phyloP scores from a whole-genome alignment of 257 asterid species.

The Fraxinus anomala region DNA sequence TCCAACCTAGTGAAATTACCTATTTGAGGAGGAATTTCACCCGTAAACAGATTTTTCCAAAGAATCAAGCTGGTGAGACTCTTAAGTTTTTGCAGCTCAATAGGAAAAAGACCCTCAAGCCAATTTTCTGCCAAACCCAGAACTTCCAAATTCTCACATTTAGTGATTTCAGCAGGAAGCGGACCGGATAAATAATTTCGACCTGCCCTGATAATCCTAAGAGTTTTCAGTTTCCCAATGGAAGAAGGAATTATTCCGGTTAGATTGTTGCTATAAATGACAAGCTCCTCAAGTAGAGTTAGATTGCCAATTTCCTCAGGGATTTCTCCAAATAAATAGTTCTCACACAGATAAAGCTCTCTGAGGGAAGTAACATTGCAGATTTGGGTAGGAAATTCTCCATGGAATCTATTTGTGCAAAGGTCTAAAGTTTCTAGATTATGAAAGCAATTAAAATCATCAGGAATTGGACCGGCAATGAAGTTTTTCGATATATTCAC shows the following conservation, averaged over 20 bases:
- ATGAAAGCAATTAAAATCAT: slow-evolving; percentile 42
- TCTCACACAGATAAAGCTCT: slow-evolving; percentile 73
- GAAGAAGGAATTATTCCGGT: slow-evolving; percentile 68
- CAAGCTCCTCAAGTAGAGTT: slow-evolving; percentile 71
- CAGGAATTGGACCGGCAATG: slow-evolving; percentile 71
- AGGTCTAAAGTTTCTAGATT: slow-evolving; percentile 65
- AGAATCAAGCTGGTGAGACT: slow-evolving; percentile 57
- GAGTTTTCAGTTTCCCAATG: slow-evolving; percentile 55
- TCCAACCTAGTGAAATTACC: slow-evolving; percentile 75
- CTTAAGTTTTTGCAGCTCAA: slow-evolving; percentile 55
- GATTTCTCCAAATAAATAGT: slow-evolving; percentile 66
- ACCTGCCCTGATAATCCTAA: slow-evolving; percentile 69
- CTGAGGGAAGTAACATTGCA: slow-evolving; percentile 53
- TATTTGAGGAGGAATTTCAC: slow-evolving; percentile 67
- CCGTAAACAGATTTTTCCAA: slow-evolving; percentile 62
- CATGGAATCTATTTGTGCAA: slow-evolving; percentile 70
- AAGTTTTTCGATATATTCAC: slow-evolving; percentile 64
- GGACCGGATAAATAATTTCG: slow-evolving; percentile 63
- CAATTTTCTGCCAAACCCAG: slow-evolving; percentile 71
- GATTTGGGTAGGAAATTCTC: slow-evolving; percentile 52
- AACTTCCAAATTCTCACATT: slow-evolving; percentile 63
- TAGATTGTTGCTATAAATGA: slow-evolving; percentile 72
- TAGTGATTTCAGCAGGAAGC: slow-evolving; percentile 56
- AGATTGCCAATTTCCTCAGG: slow-evolving; percentile 57
- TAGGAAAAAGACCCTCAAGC: slow-evolving; percentile 68